Base-by-base conservation (phyloP, 129 eudicot genomes). In the Calendula officinalis region DNA sequence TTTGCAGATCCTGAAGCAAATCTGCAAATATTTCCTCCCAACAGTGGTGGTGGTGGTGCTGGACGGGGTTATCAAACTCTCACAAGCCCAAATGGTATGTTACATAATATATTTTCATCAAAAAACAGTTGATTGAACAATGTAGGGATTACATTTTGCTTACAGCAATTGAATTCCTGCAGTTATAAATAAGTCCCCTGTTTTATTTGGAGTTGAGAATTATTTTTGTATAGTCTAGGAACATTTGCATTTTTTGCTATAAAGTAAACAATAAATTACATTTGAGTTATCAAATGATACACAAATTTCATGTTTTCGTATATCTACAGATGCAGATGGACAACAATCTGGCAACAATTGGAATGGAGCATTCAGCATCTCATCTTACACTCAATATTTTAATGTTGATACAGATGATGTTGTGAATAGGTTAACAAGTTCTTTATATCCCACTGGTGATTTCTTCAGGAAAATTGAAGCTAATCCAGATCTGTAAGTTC, bases 401-500 rank as follows among this genome's bases (percentile, higher is more conserved):
- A 88, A 94, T 63, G 99, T 94, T 47, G 99, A 94, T 66, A 88
- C 99, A 52, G 99, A 94, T 64, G 69, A 83, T 54, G 95, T 94
- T 68, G 57, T 86, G 66, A 88, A 88, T 94, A 81, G 99, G 83
- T 48, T 94, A 78, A 74, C 87, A 37, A 81, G 96, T 71, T 88
- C 96, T 51, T 75, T 94, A 80, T 84, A 77, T 78, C 99, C 99
- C 46, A 81, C 71, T 66, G 99, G 99, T 72, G 99, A 94, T 70
- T 94, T 94, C 73, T 82, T 88, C 82, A 81, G 83, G 79, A 94
- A 94, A 75, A 94, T 83, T 33, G 99, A 94, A 52, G 90, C 95
- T 15, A 94, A 94, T 69, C 99, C 99, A 50, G 99, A 94, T 81
- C 92, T 94, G 99, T 94, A 72, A 86, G 91, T 86, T 76, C 12